Evolutionary conservation across 495 filamentous ascomycete species (phyloP), one percentile per base, ranked within the genome.

Genomic region (Podospora tetraspora): DNA sequence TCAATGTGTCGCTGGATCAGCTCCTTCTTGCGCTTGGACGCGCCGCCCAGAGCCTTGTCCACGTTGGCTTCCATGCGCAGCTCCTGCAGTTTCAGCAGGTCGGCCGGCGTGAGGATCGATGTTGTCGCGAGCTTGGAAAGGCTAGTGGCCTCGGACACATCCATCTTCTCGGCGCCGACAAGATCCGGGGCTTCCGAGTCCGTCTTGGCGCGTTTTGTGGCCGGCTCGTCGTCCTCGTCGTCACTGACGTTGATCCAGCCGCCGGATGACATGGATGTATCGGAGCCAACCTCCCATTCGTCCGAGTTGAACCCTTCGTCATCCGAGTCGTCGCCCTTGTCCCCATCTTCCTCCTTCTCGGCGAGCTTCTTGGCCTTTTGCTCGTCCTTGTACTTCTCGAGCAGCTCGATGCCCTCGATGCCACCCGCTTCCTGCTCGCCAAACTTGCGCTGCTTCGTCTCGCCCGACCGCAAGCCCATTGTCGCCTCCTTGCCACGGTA

Each of bases 171-270:
- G 4, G 74, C 70, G 30, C 76, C 74, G 29, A 74, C 76, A n/a
- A 77, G 74, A 2, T 72, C 69, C 3, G 73, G 71, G 0, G 67
- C 69, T 3, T 72, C 70, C 2, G 59, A 61, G 65, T 75, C 76
- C 13, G 73, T 70, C 70, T 81, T 83, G 37, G 73, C 78, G 70
- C 88, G 92, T 80, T 94, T 94, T 3, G 85, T 75, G 22, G 85
- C 84, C 10, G 84, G 88, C 57, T 84, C 82, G 37, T 88, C 86
- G 61, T 90, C 89, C 58, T 93, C 91, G 2, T 86, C 92, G 10
- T 85, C 90, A 68, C 96, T 92, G 27, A 98, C 94, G 70, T 95
- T 87, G 71, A 97, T 94, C 96, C 96, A 99, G 43, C 93, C 96
- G 5, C 73, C 87, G 82, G 71, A 72, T 21, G 91, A 92, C 89